A percentile compares a stretch with the other conserved stretches of the same genome.
These are phyloP conservation scores for Drechslerella coelobrocha DNA, from an alignment of 2,329 filamentous ascomycete species.

Conservation along the genomic window DNA sequence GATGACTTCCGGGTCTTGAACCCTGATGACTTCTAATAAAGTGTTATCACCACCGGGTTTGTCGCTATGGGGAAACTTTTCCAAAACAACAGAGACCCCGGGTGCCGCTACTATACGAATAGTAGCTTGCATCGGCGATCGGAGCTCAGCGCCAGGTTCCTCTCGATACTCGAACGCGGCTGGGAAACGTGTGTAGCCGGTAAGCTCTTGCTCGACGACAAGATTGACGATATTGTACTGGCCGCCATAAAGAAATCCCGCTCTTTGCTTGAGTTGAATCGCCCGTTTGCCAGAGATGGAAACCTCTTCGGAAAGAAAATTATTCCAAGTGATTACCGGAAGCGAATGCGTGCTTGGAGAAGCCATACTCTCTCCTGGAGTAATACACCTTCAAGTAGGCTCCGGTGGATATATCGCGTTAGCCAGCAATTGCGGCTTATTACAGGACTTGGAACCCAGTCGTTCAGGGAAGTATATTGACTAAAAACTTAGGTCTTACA, in stretches of 20 bases:
- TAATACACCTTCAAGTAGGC: too few relatives aligned
- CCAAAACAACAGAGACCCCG: background rate
- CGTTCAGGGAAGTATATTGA: too few relatives aligned
- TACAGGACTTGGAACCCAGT: too few relatives aligned
- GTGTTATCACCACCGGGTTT: too few relatives aligned
- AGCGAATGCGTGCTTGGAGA: too few relatives aligned
- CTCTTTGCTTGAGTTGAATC: background rate
- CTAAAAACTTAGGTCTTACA: too few relatives aligned
- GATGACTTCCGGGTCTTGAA: too few relatives aligned
- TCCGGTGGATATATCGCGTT: too few relatives aligned
- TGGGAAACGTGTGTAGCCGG: background rate
- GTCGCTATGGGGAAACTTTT: background rate
- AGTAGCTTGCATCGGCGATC: background rate
- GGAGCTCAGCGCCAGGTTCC: background rate
- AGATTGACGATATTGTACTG: background rate
- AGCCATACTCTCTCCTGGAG: too few relatives aligned
- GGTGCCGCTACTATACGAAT: background rate
- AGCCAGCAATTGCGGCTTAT: too few relatives aligned
- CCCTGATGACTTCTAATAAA: too few relatives aligned
- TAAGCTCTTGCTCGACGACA: background rate
- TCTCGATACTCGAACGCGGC: background rate
- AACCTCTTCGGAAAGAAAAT: background rate
- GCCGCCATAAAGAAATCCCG: background rate
- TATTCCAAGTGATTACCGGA: too few relatives aligned
- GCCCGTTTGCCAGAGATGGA: background rate